phyloP scores from a whole-genome alignment of 2,329 filamentous ascomycete genomes.

The Reticulascus tulasneorum region DNA sequence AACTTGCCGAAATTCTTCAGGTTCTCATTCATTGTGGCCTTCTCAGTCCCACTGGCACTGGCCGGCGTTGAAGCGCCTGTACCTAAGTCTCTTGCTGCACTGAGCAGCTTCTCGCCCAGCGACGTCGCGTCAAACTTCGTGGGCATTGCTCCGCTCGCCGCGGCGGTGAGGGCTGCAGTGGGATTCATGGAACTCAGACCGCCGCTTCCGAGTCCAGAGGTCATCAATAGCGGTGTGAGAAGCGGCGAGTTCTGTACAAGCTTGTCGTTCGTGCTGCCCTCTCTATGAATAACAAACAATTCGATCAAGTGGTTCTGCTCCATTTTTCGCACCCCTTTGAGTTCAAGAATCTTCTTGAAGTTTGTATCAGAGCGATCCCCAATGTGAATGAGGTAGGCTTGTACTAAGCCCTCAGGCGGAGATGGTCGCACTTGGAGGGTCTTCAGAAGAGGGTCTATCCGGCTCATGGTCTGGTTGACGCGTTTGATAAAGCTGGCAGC shows the following conservation, averaged over 20 bases:
- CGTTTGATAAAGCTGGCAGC: slow-evolving; percentile 73
- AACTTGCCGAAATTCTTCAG: slow-evolving; percentile 95
- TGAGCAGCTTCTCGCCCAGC: slow-evolving; percentile 83
- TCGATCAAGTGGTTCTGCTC: slow-evolving; percentile 83
- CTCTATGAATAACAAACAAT: slow-evolving; percentile 75
- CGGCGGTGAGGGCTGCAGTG: slow-evolving; percentile 33
- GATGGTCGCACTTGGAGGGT: slow-evolving; percentile 90
- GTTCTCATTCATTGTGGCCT: slow-evolving; percentile 84
- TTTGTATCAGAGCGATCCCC: slow-evolving; percentile 90
- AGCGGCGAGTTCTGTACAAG: slow-evolving; percentile 68
- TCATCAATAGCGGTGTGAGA: slow-evolving; percentile 61
- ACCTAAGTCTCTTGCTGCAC: slow-evolving; percentile 80
- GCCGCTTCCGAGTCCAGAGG: slow-evolving; percentile 31
- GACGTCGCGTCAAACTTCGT: slow-evolving; percentile 74
- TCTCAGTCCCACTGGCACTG: slow-evolving; percentile 37
- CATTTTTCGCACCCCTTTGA: slow-evolving; percentile 84
- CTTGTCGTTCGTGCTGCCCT: slow-evolving; percentile 67
- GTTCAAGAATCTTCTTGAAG: slow-evolving; percentile 91
- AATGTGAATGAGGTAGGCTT: slow-evolving; percentile 97
- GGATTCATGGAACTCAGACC: slow-evolving; percentile 35
- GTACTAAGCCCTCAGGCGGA: slow-evolving; percentile 88
- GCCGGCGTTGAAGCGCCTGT: slow-evolving; percentile 29
- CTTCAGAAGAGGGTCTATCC: slow-evolving; percentile 89
- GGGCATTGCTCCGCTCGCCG: slow-evolving; percentile 23
- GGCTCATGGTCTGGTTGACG: slow-evolving; percentile 76